These are phyloP conservation scores for Ceratocystis cacaofunesta DNA, from an alignment of 2,329 filamentous ascomycete species.

Conservation along the genomic window DNA sequence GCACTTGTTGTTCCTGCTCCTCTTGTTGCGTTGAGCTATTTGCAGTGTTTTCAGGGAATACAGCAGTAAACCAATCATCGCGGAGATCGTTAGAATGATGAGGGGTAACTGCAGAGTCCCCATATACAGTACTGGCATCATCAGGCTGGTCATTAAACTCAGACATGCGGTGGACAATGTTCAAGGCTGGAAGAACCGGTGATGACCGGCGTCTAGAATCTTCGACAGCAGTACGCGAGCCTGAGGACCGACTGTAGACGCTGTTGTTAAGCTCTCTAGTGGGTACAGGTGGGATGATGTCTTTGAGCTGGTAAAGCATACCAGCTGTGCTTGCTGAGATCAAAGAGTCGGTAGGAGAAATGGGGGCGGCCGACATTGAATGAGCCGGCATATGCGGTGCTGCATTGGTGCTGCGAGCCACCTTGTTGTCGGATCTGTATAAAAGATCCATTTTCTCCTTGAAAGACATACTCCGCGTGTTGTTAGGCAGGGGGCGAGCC, in stretches of 20 bases:
- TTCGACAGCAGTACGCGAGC: constrained; percentile 21
- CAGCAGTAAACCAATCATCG: constrained; percentile 20
- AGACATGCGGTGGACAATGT: constrained; percentile 23
- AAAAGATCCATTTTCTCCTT: constrained; percentile 42
- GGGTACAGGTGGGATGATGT: constrained; percentile 23
- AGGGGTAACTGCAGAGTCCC: constrained; percentile 38
- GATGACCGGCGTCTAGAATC: constrained; percentile 34
- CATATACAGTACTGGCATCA: constrained; percentile 32
- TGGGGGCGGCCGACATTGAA: not conserved
- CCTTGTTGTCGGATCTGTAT: constrained; percentile 19
- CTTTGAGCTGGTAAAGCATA: constrained; percentile 22
- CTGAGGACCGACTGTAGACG: not conserved
- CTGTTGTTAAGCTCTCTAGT: not conserved
- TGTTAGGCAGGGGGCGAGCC: constrained; percentile 32
- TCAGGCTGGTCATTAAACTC: constrained; percentile 26
- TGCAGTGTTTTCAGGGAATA: not conserved
- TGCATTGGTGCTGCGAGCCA: constrained; percentile 2
- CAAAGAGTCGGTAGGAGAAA: constrained; percentile 18
- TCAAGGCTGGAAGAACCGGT: constrained; percentile 32
- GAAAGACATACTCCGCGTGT: constrained; percentile 43
- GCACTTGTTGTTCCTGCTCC: not conserved
- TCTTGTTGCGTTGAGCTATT: not conserved
- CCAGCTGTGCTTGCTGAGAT: constrained; percentile 28
- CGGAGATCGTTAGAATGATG: constrained; percentile 31
- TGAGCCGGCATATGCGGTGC: constrained; percentile 20